Evolutionary conservation across 2,329 filamentous ascomycete species (phyloP), one percentile per base, ranked within the genome.

Genomic region (Fusarium pininemorale): DNA sequence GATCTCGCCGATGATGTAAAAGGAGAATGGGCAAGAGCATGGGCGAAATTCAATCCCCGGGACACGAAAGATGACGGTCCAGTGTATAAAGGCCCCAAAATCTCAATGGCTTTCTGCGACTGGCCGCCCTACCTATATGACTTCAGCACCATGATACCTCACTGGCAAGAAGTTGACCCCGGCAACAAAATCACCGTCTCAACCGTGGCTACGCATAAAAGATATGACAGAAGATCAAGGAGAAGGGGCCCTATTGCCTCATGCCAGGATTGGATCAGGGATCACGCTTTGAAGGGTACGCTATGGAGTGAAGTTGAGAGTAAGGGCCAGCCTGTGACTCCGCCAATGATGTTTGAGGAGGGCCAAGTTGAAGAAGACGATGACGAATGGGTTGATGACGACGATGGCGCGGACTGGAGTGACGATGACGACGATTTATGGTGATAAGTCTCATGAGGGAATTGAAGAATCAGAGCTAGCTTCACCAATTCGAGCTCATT

Each of bases 201-300:
- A 1, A 44, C 26, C 4, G 20, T 66, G 2, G 47, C 37, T 18
- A n/a, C 65, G 20, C 30, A 58, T 22, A 5, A 13, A 22, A 28
- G n/a, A 16, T 10, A 35, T 11, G 14, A 26, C 12, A 24, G 37
- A 56, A 42, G 7, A 10, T 18, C 37, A 30, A 39, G n/a, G 14
- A 13, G 11, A 42, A 5, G 7, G 18, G 14, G 51, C 0, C 58
- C 47, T 5, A 41, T 37, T 7, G 28, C 45, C 5, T 14, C 54
- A 14, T 60, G 55, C 3, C 57, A 70, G 32, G 10, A 28, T n/a
- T 77, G 70, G 67, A 26, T 74, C 15, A 66, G 47, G 20, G 10
- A 56, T 5, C 60, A 45, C 30, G 55, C 66, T 16, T 39, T 75
- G 22, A 7, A 16, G 3, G 66, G 62, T 20, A 63, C 47, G 4